Evolutionary conservation across 2,329 filamentous ascomycete species (phyloP), one percentile per base, ranked within the genome.

Genomic region (Cladosporium austrohemisphaericum): DNA sequence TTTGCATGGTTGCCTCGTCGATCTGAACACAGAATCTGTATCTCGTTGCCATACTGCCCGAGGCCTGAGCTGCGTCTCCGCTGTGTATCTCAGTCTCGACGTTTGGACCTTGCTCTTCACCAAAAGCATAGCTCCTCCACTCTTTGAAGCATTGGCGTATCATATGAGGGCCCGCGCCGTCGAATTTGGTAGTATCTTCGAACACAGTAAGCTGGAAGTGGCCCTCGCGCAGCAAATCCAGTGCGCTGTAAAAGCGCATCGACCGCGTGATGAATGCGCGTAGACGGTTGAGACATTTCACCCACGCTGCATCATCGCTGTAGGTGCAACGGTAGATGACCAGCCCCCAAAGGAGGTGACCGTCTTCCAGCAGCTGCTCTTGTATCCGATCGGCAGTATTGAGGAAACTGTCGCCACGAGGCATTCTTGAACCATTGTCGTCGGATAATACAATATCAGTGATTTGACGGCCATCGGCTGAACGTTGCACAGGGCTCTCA

Each of bases 291-390:
- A 56, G 51, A 32, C 41, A 56, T 9, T 33, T 25, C 5, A 9
- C 5, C 53, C 50, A 57, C 4, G 50, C 46, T 5, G 26, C 44
- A 14, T 56, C 51, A 26, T 33, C 50, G 10, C 25, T 16, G 37
- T 56, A 57, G n/a, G 43, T 53, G 16, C 52, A 51, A 14, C 55
- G 48, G 26, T 57, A 55, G 36, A 56, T 52, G 22, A 52, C 50
- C 35, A 36, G 53, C 16, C 54, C 54, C 54, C 52, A 58, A 20
- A 46, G 44, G 13, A 48, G 35, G 38, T 54, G 49, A n/a, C 41
- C 49, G 19, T 57, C 51, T 20, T 33, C 36, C 45, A 49, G 44
- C 5, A 57, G 36, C 22, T 49, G 33, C 6, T 49, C 23, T 25
- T 57, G 44, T 31, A 55, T 41, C 10, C 38, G 41, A 29, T 54